Evolutionary conservation across 345 rosid species (phyloP).

Genomic region (Brassica nigra): DNA sequence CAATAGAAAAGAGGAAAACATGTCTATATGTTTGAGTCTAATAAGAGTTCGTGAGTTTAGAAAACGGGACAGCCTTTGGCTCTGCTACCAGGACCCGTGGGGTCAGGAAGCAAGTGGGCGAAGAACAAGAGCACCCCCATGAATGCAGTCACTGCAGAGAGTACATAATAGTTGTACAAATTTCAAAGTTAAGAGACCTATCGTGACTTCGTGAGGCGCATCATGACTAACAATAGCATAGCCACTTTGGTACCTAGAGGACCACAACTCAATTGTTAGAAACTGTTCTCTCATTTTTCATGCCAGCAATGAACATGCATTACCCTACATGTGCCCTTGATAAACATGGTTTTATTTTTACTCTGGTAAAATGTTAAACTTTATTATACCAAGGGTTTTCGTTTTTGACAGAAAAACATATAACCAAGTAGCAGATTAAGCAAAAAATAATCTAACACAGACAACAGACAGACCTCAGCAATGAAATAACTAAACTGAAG

Average conservation of each 20-base stretch:
- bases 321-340: not conserved
- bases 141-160: slow-evolving; percentile 96
- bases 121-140: slow-evolving; percentile 93
- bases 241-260: not conserved
- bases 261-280: not conserved
- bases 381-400: no score
- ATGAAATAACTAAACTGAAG: no score
- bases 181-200: not conserved
- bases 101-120: slow-evolving; percentile 85
- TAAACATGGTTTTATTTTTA: no score
- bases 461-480: no score
- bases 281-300: not conserved
- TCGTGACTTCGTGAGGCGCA: not conserved
- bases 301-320: not conserved
- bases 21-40: slow-evolving; percentile 15
- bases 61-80: slow-evolving; percentile 70
- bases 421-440: no score
- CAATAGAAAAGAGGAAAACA: not conserved
- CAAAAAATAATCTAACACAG: no score
- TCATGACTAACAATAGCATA: slow-evolving; percentile 4
- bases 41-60: slow-evolving; percentile 20
- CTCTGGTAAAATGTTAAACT: no score
- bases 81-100: slow-evolving; percentile 77
- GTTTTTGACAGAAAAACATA: no score
- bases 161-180: slow-evolving; percentile 8